Conservation (phyloP, 2,329 filamentous ascomycete species). For the Penicillium nordicum region DNA sequence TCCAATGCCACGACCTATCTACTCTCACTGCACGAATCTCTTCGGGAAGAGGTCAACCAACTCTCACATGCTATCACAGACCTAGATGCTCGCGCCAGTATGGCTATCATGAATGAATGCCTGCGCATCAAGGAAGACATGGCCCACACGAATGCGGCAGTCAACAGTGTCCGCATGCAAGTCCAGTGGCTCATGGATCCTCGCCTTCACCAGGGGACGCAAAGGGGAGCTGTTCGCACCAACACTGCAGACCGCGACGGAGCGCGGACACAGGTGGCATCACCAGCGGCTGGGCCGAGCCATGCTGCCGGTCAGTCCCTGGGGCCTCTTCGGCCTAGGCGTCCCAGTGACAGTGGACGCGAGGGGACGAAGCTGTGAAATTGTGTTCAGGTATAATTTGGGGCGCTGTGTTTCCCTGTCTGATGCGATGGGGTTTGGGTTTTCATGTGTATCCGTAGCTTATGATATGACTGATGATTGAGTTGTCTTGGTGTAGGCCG, state of each 20-base stretch:
- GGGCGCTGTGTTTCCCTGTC: not conserved
- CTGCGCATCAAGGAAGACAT: constrained; percentile 61
- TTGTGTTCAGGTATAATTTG: not conserved
- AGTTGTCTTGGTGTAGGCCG: not conserved
- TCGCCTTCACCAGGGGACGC: constrained; percentile 47
- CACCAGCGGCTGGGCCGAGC: constrained; percentile 28
- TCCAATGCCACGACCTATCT: constrained; percentile 54
- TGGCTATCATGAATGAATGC: constrained; percentile 62
- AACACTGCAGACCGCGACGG: constrained; percentile 13
- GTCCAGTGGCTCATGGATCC: constrained; percentile 61
- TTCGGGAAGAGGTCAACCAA: constrained; percentile 58
- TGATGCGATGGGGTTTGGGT: not conserved
- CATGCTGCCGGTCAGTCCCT: constrained; percentile 21
- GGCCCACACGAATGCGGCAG: constrained; percentile 58
- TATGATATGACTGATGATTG: constrained; percentile 4
- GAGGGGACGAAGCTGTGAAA: constrained; percentile 40
- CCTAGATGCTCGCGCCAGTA: constrained; percentile 58
- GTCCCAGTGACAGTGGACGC: constrained; percentile 40
- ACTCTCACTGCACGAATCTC: constrained; percentile 58
- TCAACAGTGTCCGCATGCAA: constrained; percentile 58
- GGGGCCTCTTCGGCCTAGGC: constrained; percentile 28
- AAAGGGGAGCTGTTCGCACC: constrained; percentile 22
- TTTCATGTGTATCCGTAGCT: not conserved
- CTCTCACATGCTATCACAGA: constrained; percentile 55
- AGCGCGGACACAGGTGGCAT: constrained; percentile 17